phyloP scores from a whole-genome alignment of 2,329 filamentous ascomycete species.

The Colletotrichum destructivum region DNA sequence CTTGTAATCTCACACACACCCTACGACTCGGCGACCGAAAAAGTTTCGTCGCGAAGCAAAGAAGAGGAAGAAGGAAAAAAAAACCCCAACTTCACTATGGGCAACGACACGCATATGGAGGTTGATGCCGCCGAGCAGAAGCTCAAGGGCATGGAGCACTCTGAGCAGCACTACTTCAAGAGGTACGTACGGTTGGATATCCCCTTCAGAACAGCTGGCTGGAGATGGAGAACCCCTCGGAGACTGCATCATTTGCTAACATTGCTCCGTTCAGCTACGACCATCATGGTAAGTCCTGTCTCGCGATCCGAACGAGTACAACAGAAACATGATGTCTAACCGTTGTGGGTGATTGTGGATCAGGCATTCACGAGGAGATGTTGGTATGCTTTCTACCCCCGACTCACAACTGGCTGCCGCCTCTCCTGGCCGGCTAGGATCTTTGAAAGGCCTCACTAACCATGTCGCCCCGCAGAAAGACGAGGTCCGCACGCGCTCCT shows the following conservation, averaged over 20 bases:
- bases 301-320: conserved; percentile 19
- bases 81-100: conserved; percentile 51
- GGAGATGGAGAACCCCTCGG: too few relatives aligned
- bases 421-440: conserved; percentile 4
- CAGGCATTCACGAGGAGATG: conserved; percentile 98
- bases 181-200: conserved; percentile 70
- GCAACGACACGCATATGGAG: conserved; percentile 67
- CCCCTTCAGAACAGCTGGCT: conserved; percentile 25
- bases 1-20: neutral
- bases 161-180: conserved; percentile 99
- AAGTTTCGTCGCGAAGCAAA: conserved; percentile 15
- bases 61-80: too few relatives aligned
- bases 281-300: conserved; percentile 83
- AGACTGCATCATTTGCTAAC: conserved; percentile 43
- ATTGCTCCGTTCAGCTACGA: conserved; percentile 79
- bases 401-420: neutral
- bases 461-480: conserved; percentile 79
- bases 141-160: conserved; percentile 86
- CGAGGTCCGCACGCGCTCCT: conserved; percentile 95
- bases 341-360: conserved; percentile 17
- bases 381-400: conserved; percentile 74
- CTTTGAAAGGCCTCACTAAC: conserved; percentile 17
- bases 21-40: neutral
- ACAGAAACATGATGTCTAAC: conserved; percentile 39
- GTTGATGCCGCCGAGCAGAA: conserved; percentile 73